Base-by-base conservation (phyloP, 805 yeast species). In the Wickerhamiella brachini region DNA sequence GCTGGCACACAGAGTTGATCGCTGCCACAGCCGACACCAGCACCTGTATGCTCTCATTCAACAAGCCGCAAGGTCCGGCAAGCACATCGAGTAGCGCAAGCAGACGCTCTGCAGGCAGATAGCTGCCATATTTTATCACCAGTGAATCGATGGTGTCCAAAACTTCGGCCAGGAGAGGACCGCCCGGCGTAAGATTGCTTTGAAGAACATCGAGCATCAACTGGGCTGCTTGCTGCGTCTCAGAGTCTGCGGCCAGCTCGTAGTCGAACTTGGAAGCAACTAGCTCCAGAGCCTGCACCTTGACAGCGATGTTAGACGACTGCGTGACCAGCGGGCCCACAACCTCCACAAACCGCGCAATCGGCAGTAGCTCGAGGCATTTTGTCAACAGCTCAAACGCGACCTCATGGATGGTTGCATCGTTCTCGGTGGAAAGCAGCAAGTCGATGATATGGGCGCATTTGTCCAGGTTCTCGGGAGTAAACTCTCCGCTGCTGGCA, bases 21-120 rank as follows among this genome's bases (percentile, higher is more conserved):
- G 83, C 80, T 57, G 81, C 77, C 52, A 87, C 71, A 0, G 95
- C 78, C 0, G 95, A 77, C 37, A 93, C 77, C 29, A 80, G 71
- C 7, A 85, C 66, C 57, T 84, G 94, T 12, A 81, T 76, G 50
- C 73, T 71, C 1, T 61, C 64, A 56, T 72, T 76, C 54, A 73
- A 66, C 49, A 88, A 67, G 24, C 90, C 86, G 47, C 65, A 57
- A 1, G 72, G 64, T 2, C 78, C 72, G n/a, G 75, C 70, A 42
- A 81, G 68, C 9, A 76, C 62, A 26, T 68, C 68, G 59, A 90
- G 68, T 2, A 78, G 62, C 13, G 73, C 67, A 56, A 83, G 66
- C 23, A 74, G 64, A 22, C 72, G 50, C 15, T 56, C 57, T 13
- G 57, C 55, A 15, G 76, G 77, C 44, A 79, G 57, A 29, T 71